Base-by-base conservation (phyloP, 495 filamentous ascomycete species). In the Penicillium odoratum region DNA sequence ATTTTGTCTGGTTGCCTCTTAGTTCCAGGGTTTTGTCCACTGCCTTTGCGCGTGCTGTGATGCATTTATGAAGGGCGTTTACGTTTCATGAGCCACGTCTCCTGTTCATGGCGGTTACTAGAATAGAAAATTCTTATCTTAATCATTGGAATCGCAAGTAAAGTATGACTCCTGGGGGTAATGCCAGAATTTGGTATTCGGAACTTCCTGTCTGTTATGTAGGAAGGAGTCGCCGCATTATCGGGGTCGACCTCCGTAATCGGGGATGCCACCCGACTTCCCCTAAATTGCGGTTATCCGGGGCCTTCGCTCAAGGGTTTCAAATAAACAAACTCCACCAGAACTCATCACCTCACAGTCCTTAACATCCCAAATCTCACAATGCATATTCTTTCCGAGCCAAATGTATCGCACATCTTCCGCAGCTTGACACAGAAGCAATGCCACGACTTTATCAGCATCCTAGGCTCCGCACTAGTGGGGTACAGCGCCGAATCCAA, bases 331-430 rank as follows among this genome's bases (percentile, higher is more conserved):
- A 29, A 0, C 9, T 48, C 25, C 8, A 15, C 25, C 11, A 5
- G 25, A 30, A 30, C 0, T 48, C 7, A n/a, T 30, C 11, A 42
- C 25, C 18, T 21, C 21, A 21, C 7, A 40, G 36, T 36, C 36
- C 43, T 31, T 53, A 3, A 38, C 15, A 55, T 21, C 11, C n/a
- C 49, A 50, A 53, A 28, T 31, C 1, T 21, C 62, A 71, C 63
- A 45, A 75, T 81, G 77, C 70, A 77, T 55, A 66, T 81, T 51
- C 65, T 81, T 63, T 69, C 78, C 33, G 70, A 79, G 56, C 65
- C 73, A 30, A 52, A 69, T 8, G 66, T 78, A 45, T 60, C 71
- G 47, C 60, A 69, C n/a, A 46, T 75, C 55, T 76, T 80, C 43
- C 65, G 63, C 43, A 55, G 62, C 40, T 58, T 80, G 34, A 66